phyloP scores from a whole-genome alignment of 805 yeast species.

The Pichia phayaonensis region DNA sequence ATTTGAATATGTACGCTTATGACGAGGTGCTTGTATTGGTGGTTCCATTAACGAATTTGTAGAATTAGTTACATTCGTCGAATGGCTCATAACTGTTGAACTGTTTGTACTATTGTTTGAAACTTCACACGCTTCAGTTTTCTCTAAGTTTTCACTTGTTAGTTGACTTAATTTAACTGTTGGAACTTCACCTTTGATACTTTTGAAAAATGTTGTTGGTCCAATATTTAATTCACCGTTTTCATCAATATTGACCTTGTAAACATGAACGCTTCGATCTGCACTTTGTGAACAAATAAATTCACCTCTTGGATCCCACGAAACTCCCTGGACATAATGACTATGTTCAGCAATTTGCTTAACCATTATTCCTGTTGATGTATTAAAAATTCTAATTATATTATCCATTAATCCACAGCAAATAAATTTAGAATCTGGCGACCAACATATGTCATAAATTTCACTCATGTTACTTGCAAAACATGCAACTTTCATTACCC shows the following conservation, averaged over 20 bases:
- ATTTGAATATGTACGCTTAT: slow-evolving; percentile 37
- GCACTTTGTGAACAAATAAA: slow-evolving; percentile 83
- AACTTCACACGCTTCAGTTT: background rate
- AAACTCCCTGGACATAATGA: slow-evolving; percentile 92
- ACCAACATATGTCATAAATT: slow-evolving; percentile 89
- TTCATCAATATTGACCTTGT: slow-evolving; percentile 31
- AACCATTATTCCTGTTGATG: slow-evolving; percentile 47
- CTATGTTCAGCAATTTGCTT: slow-evolving; percentile 62
- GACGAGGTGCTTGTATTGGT: slow-evolving; percentile 25
- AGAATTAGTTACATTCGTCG: slow-evolving; percentile 1
- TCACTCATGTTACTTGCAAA: slow-evolving; percentile 56
- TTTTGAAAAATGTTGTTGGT: slow-evolving; percentile 39
- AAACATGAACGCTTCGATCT: slow-evolving; percentile 75
- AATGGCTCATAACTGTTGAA: background rate
- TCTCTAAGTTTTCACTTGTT: slow-evolving; percentile 8
- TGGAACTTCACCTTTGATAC: slow-evolving; percentile 55
- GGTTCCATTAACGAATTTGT: slow-evolving; percentile 24
- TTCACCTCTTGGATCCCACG: slow-evolving; percentile 86
- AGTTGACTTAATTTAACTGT: slow-evolving; percentile 14
- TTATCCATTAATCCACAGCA: slow-evolving; percentile 94
- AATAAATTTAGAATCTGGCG: slow-evolving; percentile 70
- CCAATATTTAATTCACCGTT: slow-evolving; percentile 27
- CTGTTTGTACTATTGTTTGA: background rate
- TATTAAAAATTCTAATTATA: slow-evolving; percentile 59
- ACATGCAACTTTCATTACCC: slow-evolving; percentile 58